These are phyloP conservation scores for Acanthamoeba lenticulata DNA, from an alignment of 208 protist genomes.

Conservation along the genomic window DNA sequence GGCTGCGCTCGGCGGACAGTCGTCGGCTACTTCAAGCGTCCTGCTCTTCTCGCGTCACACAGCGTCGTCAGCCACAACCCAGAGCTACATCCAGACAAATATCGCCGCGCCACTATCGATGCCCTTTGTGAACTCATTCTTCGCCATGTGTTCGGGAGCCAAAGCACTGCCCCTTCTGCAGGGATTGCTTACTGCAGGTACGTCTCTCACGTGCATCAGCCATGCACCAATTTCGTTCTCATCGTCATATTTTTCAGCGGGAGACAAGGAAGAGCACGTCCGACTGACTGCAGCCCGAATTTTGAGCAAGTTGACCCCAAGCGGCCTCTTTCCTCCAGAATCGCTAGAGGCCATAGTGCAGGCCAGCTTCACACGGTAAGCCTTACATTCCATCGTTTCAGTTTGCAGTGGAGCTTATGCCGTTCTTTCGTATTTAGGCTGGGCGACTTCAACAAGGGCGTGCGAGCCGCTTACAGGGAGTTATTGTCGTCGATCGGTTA, in stretches of 20 bases:
- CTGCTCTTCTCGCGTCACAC: background rate
- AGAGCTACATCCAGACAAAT: background rate
- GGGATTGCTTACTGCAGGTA: background rate
- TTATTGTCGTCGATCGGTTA: constrained; percentile 34
- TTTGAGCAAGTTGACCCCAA: background rate
- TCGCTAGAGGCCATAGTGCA: background rate
- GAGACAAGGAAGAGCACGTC: background rate
- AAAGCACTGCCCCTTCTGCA: background rate
- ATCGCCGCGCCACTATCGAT: background rate
- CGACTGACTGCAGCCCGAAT: background rate
- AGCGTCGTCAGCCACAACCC: background rate
- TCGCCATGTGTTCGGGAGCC: background rate
- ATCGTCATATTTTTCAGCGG: background rate
- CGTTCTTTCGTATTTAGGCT: constrained; percentile 16
- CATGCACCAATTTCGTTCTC: too few relatives aligned
- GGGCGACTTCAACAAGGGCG: constrained; percentile 52
- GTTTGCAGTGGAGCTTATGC: background rate
- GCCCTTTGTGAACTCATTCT: background rate
- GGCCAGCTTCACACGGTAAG: background rate
- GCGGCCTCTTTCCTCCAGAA: background rate
- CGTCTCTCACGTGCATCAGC: background rate
- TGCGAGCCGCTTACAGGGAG: constrained; percentile 50
- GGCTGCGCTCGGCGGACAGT: background rate
- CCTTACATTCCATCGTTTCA: background rate
- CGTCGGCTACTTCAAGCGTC: background rate